Base-by-base conservation (phyloP, 2,329 filamentous ascomycete genomes). In the Fusarium nanum region DNA sequence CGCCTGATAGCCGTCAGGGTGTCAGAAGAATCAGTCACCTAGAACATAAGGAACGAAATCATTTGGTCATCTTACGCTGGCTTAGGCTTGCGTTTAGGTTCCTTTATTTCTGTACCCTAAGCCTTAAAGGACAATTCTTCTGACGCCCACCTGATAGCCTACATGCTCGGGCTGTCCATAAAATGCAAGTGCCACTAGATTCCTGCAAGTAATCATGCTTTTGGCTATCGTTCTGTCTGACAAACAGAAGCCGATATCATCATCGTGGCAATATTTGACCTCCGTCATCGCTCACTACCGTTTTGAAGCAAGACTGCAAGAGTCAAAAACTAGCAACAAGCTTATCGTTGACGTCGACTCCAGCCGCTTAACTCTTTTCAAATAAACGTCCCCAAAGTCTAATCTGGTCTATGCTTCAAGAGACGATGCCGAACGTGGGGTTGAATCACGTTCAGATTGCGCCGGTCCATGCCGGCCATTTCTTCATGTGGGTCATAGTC, bases 401-500 rank as follows among this genome's bases (percentile, higher is more conserved):
- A 25, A 27, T 52, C 40, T 50, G 52, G 18, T 55, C 28, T 27
- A 27, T 27, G 61, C 41, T 45, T 47, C 5, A 41, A 28, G n/a
- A 59, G 40, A 12, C 14, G 18, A 37, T 40, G 37, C 49, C 49
- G 58, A 54, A 40, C 53, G 61, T 65, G 60, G 64, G 61, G 60
- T 61, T 60, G 14, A 50, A 32, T 42, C 49, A 64, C 54, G 57
- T 61, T 64, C 59, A 22, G 14, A 22, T 25, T 27, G 22, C 49
- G 23, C 58, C 53, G 60, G 48, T 41, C 47, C 56, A 53, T 61
- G 44, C 62, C 62, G 69, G 54, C 49, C 46, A 64, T 37, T 67
- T 55, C 50, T 55, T 56, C 62, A 49, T 60, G 64, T 73, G 68
- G 71, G 40, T 40, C 57, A 34, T 52, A 9, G 41, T 45, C 59